Evolutionary conservation across 495 filamentous ascomycete genomes (phyloP), one percentile per base, ranked within the genome.

Genomic region (Hypoxylon lienhwacheense): DNA sequence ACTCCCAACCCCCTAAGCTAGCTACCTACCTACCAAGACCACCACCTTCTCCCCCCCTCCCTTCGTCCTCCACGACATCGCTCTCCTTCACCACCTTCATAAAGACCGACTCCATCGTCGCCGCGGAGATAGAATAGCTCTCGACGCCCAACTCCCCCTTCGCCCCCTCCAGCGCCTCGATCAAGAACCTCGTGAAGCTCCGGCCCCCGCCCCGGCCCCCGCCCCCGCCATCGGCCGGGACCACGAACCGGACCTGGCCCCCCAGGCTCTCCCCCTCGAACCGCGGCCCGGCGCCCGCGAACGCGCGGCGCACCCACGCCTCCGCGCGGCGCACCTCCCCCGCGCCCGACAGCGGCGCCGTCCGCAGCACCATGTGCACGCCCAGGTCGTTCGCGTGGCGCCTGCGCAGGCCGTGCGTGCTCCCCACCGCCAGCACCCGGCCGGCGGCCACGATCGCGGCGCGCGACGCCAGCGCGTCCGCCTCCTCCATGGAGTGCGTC

Each of bases 61-160:
- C 64, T 17, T 66, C 82, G 69, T 88, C 85, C 62, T 89, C 87
- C 34, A 75, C 69, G 10, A 87, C 77, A 66, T 83, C 73, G 66
- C 85, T 81, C 69, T 81, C 81, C 32, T 76, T 77, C 2, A 89
- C 85, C 61, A 89, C 85, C 35, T 70, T 80, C 68, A 90, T 71
- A 66, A 90, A 90, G 1, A 90, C 85, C 60, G 88, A 83, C 69
- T 90, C 87, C 55, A 90, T 72, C 4, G 84, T 88, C 20, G 85
- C 85, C 50, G 82, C 84, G 12, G 76, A 81, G 34, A 88, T 83
- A 29, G 80, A 83, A 60, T 87, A 89, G 64, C 83, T 82, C 63
- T 84, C 81, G 7, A 89, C 69, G 0, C 84, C 83, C 21, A 88
- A 59, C 15, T 69, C 69, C 32, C 77, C 70, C 61, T 85, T 86